phyloP scores from a whole-genome alignment of 306 rosid species.

The Hylodesmum podocarpum region DNA sequence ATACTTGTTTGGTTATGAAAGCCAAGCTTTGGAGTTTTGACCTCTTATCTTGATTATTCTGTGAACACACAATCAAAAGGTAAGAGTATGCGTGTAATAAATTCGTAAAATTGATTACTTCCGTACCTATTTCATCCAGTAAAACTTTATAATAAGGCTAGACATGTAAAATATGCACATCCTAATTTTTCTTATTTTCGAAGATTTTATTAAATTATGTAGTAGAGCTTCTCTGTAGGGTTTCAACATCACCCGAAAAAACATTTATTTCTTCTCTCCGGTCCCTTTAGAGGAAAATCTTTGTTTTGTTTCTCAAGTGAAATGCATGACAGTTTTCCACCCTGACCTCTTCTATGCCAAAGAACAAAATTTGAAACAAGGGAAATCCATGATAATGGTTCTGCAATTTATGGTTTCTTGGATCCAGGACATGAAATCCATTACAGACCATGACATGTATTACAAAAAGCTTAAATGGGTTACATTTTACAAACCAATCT shows the following conservation, averaged over 20 bases:
- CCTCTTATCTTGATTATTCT: not conserved
- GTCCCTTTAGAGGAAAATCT: not conserved
- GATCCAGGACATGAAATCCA: not conserved
- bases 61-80: not conserved
- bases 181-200: not conserved
- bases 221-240: not conserved
- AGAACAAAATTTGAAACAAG: not conserved
- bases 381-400: not conserved
- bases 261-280: not conserved
- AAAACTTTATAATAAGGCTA: too few relatives aligned
- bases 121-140: too few relatives aligned
- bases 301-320: not conserved
- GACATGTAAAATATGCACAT: too few relatives aligned
- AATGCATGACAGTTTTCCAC: too few relatives aligned
- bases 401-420: not conserved
- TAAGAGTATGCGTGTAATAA: not conserved
- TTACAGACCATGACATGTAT: not conserved
- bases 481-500: not conserved
- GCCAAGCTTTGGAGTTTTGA: not conserved
- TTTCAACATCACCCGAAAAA: not conserved
- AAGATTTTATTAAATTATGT: not conserved
- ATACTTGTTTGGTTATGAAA: not conserved
- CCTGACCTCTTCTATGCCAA: not conserved
- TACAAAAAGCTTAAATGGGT: not conserved
- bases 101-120: too few relatives aligned